phyloP scores from a whole-genome alignment of 306 rosid species.

The Fagus crenata region DNA sequence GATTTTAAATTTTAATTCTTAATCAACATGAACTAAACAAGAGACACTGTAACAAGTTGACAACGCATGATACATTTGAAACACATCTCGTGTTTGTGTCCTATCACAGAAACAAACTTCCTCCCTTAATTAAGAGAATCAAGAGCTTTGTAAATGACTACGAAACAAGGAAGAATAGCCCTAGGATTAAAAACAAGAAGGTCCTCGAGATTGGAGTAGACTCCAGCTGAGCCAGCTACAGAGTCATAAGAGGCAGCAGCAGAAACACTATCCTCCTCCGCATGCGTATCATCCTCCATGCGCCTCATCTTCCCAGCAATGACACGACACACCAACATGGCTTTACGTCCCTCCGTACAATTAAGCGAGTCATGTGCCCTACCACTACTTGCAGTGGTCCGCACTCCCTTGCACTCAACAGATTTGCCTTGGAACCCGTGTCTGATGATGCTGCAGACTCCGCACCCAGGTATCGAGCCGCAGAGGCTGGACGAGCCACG shows the following conservation, averaged over 20 bases:
- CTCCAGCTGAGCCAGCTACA: conserved; percentile 61
- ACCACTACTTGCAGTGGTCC: conserved; percentile 86
- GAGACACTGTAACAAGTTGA: too few species aligned
- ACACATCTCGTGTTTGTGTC: too few species aligned
- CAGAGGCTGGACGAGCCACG: conserved; percentile 69
- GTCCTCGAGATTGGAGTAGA: conserved; percentile 85
- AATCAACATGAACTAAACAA: too few species aligned
- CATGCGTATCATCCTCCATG: conserved; percentile 49
- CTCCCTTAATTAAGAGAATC: conserved; percentile 22
- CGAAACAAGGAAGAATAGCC: conserved; percentile 94
- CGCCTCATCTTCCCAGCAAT: conserved; percentile 87
- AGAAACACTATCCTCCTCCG: conserved; percentile 46
- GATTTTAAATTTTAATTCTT: too few species aligned
- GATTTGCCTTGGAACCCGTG: conserved; percentile 64
- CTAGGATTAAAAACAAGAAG: conserved; percentile 68
- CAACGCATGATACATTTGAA: too few species aligned
- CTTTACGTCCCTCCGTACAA: conserved; percentile 49
- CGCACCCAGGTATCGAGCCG: conserved; percentile 65
- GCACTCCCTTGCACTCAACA: conserved; percentile 52
- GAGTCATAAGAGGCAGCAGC: conserved; percentile 60
- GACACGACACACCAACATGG: conserved; percentile 93
- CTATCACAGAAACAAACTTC: too few species aligned
- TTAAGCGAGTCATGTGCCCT: conserved; percentile 74
- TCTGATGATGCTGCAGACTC: conserved; percentile 69
- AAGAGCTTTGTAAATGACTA: conserved; percentile 69